These are phyloP conservation scores for Ascochyta lentis DNA, from an alignment of 2,329 filamentous ascomycete species.

Conservation along the genomic window DNA sequence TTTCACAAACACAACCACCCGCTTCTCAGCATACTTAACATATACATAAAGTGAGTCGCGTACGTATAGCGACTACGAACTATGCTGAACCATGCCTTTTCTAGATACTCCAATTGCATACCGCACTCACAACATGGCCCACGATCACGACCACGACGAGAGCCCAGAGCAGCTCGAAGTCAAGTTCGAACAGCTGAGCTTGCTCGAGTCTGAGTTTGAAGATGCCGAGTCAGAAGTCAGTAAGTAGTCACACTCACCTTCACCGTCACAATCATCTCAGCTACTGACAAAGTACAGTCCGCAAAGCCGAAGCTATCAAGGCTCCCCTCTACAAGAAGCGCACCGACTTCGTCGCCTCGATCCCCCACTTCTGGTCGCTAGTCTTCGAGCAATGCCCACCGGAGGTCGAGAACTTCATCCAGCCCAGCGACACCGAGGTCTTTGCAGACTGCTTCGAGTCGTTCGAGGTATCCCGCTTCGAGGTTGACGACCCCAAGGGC, in stretches of 20 bases:
- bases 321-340: conserved; percentile 79
- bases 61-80: background rate
- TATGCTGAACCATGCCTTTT: conserved; percentile 23
- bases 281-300: conserved; percentile 60
- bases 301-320: conserved; percentile 72
- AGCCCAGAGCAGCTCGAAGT: conserved; percentile 37
- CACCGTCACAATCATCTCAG: background rate
- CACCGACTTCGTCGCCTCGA: conserved; percentile 70
- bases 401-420: conserved; percentile 88
- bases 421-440: conserved; percentile 77
- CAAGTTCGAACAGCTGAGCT: conserved; percentile 75
- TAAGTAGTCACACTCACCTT: conserved; percentile 50
- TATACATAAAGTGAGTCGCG: conserved; percentile 18
- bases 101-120: conserved; percentile 18
- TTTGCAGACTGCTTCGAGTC: conserved; percentile 72
- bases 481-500: conserved; percentile 71
- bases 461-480: conserved; percentile 79
- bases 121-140: conserved; percentile 31
- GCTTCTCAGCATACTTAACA: conserved; percentile 5
- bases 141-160: conserved; percentile 15
- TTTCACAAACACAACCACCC: conserved; percentile 9
- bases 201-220: conserved; percentile 84
- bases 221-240: conserved; percentile 82
- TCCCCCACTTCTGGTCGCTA: conserved; percentile 92
- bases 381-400: conserved; percentile 86